Evolutionary conservation across 306 rosid species (phyloP).

Genomic region (Myrica gale): DNA sequence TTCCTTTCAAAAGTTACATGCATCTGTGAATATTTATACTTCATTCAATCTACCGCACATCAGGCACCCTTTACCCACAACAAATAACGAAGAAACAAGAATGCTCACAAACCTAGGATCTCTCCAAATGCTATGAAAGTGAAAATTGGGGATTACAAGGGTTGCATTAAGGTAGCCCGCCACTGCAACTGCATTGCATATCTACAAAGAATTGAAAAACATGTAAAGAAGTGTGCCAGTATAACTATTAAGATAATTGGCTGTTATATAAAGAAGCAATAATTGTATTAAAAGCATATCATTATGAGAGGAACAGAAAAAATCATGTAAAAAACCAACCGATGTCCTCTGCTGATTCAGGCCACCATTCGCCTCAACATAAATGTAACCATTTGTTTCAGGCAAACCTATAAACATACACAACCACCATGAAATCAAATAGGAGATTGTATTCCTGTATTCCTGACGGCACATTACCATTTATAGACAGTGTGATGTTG

Average conservation of each 20-base stretch:
- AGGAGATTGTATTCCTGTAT: neutral
- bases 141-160: slow-evolving; percentile 92
- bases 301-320: slow-evolving; percentile 18
- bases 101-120: slow-evolving; percentile 79
- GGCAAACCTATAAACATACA: slow-evolving; percentile 54
- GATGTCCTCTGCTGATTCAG: slow-evolving; percentile 96
- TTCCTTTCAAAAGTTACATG: neutral
- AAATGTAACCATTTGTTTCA: slow-evolving; percentile 90
- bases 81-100: slow-evolving; percentile 8
- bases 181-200: slow-evolving; percentile 98
- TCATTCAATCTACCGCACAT: neutral
- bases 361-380: slow-evolving; percentile 97
- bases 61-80: neutral
- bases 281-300: neutral
- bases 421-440: slow-evolving; percentile 5
- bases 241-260: slow-evolving; percentile 19
- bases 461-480: neutral
- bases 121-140: slow-evolving; percentile 97
- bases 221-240: slow-evolving; percentile 26
- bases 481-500: neutral
- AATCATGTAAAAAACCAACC: slow-evolving; percentile 45
- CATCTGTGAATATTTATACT: neutral
- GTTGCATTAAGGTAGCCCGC: slow-evolving; percentile 99
- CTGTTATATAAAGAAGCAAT: slow-evolving; percentile 14
- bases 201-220: slow-evolving; percentile 45